Percentiles rank a stretch among this genome's conserved stretches.
Conservation (phyloP, 2,329 filamentous ascomycete genomes). For the Arthrobotrys sinensis region DNA sequence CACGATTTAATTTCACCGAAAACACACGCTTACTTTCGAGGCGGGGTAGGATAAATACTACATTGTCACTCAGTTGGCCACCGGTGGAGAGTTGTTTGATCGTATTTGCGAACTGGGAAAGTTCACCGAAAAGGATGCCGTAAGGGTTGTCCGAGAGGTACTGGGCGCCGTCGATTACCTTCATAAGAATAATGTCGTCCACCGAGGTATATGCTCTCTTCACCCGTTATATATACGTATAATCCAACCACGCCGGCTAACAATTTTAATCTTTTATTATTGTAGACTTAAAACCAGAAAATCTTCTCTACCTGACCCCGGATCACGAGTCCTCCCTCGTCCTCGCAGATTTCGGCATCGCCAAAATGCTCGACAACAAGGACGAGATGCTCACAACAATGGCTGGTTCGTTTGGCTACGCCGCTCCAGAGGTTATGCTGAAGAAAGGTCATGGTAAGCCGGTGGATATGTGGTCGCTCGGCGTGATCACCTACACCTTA, state of each 20-base stretch:
- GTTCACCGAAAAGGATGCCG: conserved; percentile 98
- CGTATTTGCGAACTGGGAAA: conserved; percentile 98
- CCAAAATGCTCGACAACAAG: conserved; percentile 94
- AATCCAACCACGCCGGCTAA: conserved; percentile 1
- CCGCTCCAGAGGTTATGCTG: conserved; percentile 97
- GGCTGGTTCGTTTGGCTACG: conserved; percentile 98
- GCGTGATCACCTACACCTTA: conserved; percentile 97
- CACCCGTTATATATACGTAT: conserved; percentile 24
- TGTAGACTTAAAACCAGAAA: conserved; percentile 95
- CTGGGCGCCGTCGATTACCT: conserved; percentile 94
- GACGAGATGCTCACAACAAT: conserved; percentile 96
- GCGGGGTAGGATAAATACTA: conserved; percentile 92
- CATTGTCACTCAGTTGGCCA: conserved; percentile 96
- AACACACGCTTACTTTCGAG: conserved; percentile 36
- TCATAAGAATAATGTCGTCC: conserved; percentile 93
- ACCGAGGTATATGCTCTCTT: conserved; percentile 77
- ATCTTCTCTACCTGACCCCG: conserved; percentile 90
- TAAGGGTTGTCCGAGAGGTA: conserved; percentile 94
- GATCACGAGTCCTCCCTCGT: conserved; percentile 86
- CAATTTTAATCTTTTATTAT: conserved; percentile 43
- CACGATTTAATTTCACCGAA: conserved; percentile 11
- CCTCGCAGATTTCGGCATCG: conserved; percentile 97
- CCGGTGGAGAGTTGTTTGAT: conserved; percentile 96
- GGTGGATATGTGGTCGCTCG: conserved; percentile 99
- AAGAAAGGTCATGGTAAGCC: conserved; percentile 98